Evolutionary conservation across 768 basidiomycete species (phyloP), one percentile per base, ranked within the genome.

Genomic region (Pilatotrama ljubarskyi): DNA sequence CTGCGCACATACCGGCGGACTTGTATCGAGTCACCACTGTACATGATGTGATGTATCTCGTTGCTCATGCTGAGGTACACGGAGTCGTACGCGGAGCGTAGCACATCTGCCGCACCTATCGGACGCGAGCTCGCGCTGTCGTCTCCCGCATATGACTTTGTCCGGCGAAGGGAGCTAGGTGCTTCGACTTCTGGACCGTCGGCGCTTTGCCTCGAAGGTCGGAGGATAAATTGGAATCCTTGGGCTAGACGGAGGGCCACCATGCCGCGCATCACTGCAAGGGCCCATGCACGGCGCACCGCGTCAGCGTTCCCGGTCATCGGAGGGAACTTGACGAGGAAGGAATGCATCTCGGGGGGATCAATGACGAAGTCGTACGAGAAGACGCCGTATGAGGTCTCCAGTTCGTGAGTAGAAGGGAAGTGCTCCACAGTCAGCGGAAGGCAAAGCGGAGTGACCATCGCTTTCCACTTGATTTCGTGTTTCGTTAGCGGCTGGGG

Each of bases 31-130:
- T 95, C 90, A n/a, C 91, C 91, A 44, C 88, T 91, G 68, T 95
- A 98, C 41, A 89, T 87, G 61, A 99, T 87, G 24, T 90, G 81
- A 73, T 98, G 96, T 42, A 98, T 93, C 73, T 96, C 93, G 70
- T 98, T 96, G 70, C 88, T 89, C 84, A 95, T 95, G 66, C 93
- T 93, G 54, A 98, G 80, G 75, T 90, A 98, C 7, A 97, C 87
- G 0, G 94, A 88, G 51, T 89, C 84, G 38, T 73, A 73, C 40
- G 86, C 82, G 0, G 81, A 80, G 48, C 74, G 76, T 65, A 88
- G 76, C 51, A 89, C 82, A 44, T 87, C 85, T 2, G 88, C 83
- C 1, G 88, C 84, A 3, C 90, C 89, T 38, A 70, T 68, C 2
- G 86, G 85, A 66, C 81, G 83, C 2, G 84, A 82, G 3, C 72